Base-by-base conservation (phyloP, 2,329 filamentous ascomycete genomes). In the Samsoniella hepiali region DNA sequence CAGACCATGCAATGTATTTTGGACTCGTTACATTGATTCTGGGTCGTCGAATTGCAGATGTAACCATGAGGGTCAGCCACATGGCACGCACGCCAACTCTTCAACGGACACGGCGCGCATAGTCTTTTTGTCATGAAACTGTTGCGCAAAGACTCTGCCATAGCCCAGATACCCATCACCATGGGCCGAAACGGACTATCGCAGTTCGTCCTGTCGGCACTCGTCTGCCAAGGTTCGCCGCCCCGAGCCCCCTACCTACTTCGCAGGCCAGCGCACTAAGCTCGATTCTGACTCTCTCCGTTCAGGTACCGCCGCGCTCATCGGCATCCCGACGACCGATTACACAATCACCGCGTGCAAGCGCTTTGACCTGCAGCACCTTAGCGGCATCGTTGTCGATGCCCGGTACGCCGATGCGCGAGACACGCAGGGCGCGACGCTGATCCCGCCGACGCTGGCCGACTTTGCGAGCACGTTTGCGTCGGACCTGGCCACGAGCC, bases 391-490 rank as follows among this genome's bases (percentile, higher is more conserved):
- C 55, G 67, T 82, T 13, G 77, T 86, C 10, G 78, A 85, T 64
- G 63, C 68, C 3, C 68, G 69, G 3, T 81, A 76, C 68, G 73
- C 77, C 1, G 66, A 78, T 6, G 64, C 70, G 1, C 75, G 76
- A 5, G 78, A 86, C 67, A 70, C 74, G 1, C 62, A 72, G 9
- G 83, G 83, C 29, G 73, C 79, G 65, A 84, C 81, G 0, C 69
- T 83, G 17, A 84, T 84, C 27, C 82, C 82, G 2, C 82, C 82
- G 1, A 82, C 77, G 0, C 71, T 84, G 2, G 68, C 67, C 9
- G 74, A 79, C 3, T 85, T 85, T 63, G 81, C 80, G 0, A 65
- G 68, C 2, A 80, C 77, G 0, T 85, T 85, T 58, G 74, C 73
- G 2, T 66, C 69, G 0, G 76, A 79, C 56, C 61, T 79, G 11